phyloP scores from a whole-genome alignment of 805 yeast genomes.

The Ogataea methylovora region DNA sequence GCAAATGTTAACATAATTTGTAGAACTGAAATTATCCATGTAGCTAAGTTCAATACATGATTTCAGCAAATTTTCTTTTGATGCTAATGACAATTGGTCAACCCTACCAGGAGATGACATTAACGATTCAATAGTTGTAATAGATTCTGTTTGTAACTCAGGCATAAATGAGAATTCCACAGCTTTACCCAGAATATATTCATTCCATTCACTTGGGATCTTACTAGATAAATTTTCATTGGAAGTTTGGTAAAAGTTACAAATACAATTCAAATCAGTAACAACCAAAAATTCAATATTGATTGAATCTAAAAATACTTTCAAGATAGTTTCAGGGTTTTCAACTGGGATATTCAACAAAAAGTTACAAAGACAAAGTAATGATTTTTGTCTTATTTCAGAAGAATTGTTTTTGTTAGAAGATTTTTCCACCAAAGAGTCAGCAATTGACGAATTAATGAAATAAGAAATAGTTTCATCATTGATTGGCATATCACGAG shows the following conservation, averaged over 20 bases:
- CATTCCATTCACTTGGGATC: slow-evolving; percentile 13
- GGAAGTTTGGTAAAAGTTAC: slow-evolving; percentile 8
- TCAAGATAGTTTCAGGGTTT: slow-evolving; percentile 3
- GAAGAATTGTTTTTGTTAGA: slow-evolving; percentile 23
- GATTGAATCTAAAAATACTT: slow-evolving; percentile 16
- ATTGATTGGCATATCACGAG: slow-evolving; percentile 1
- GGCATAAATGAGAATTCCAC: slow-evolving; percentile 12
- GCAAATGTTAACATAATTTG: no score
- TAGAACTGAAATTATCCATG: no score
- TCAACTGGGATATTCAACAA: slow-evolving; percentile 9
- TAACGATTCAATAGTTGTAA: no score
- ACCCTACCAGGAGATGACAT: no score
- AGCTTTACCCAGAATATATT: slow-evolving; percentile 8
- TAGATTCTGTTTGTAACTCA: no score
- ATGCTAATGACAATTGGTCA: no score
- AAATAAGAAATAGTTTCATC: slow-evolving; percentile 2
- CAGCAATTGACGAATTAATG: background rate
- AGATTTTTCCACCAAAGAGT: slow-evolving; percentile 15
- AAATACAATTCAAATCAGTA: slow-evolving; percentile 14
- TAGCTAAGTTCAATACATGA: no score
- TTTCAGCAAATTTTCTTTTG: no score
- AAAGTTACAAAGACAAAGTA: slow-evolving; percentile 13
- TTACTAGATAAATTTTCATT: slow-evolving; percentile 1
- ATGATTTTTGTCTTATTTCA: slow-evolving; percentile 24
- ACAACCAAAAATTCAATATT: slow-evolving; percentile 21